Percentiles rank a stretch among this genome's conserved stretches.
phyloP scores from a whole-genome alignment of 768 basidiomycete species.

The Amanita rimosa region DNA sequence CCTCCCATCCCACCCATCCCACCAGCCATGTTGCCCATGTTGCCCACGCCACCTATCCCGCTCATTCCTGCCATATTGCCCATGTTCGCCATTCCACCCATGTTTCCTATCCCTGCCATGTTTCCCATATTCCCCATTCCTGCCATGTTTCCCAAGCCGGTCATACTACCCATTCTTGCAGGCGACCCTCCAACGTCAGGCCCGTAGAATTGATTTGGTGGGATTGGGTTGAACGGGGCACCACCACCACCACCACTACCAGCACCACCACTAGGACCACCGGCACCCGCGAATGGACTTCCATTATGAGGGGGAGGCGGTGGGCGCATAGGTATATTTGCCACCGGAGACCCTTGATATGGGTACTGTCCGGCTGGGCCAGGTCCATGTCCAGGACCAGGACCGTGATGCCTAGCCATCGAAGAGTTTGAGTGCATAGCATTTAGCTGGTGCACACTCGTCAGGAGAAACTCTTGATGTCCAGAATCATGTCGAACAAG shows the following conservation, averaged over 20 bases:
- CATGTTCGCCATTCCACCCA: constrained; percentile 16
- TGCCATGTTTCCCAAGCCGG: constrained; percentile 10
- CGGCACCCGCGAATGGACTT: constrained; percentile 1
- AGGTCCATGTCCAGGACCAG: constrained; percentile 6
- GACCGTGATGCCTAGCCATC: constrained; percentile 10
- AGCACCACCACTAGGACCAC: not conserved
- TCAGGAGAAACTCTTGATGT: constrained; percentile 19
- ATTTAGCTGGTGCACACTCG: constrained; percentile 17
- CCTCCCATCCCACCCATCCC: constrained; percentile 10
- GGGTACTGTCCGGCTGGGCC: constrained; percentile 1
- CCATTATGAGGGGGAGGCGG: constrained; percentile 18
- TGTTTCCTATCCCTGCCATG: constrained; percentile 16
- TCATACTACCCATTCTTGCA: constrained; percentile 22
- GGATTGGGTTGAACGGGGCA: constrained; percentile 20
- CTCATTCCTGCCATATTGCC: constrained; percentile 18
- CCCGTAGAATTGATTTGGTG: constrained; percentile 20
- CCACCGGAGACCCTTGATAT: constrained; percentile 11
- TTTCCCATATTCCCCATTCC: constrained; percentile 18
- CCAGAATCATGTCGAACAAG: constrained; percentile 21
- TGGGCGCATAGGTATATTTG: constrained; percentile 15
- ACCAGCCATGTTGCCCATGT: constrained; percentile 1
- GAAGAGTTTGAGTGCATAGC: constrained; percentile 8
- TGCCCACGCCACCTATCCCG: constrained; percentile 7
- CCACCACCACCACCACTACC: constrained; percentile 11
- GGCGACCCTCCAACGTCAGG: constrained; percentile 17